phyloP scores from a whole-genome alignment of 495 filamentous ascomycete species.

The Neurospora tetraspora region DNA sequence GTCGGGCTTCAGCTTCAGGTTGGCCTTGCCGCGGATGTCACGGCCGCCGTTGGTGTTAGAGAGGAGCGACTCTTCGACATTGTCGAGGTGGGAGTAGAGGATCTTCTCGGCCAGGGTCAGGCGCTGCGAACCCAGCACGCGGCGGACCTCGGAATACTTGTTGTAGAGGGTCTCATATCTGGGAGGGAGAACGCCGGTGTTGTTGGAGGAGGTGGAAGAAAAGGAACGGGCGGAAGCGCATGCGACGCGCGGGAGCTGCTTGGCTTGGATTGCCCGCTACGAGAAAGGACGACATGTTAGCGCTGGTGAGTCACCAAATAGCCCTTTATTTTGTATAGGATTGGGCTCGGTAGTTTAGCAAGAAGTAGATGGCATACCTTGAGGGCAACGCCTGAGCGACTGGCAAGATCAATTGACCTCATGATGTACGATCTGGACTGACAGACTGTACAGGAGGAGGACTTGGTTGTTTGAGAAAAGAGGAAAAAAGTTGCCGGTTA shows the following conservation, averaged over 20 bases:
- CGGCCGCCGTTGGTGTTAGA: slow-evolving; percentile 71
- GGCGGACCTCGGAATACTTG: slow-evolving; percentile 52
- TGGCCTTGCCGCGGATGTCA: slow-evolving; percentile 74
- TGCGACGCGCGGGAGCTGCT: slow-evolving; percentile 11
- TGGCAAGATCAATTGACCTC: slow-evolving; percentile 32
- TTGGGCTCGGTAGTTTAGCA: background rate
- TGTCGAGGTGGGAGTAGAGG: slow-evolving; percentile 88
- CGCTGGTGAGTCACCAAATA: background rate
- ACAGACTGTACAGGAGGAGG: background rate
- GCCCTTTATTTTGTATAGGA: background rate
- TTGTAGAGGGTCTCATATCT: slow-evolving; percentile 35
- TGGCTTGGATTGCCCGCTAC: slow-evolving; percentile 21
- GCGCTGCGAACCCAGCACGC: slow-evolving; percentile 55
- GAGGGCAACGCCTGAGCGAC: slow-evolving; percentile 25
- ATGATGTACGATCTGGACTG: slow-evolving; percentile 14
- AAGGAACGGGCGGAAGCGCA: slow-evolving; percentile 9
- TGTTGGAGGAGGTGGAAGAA: slow-evolving; percentile 7
- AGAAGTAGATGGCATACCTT: slow-evolving; percentile 14
- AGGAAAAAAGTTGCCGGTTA: background rate
- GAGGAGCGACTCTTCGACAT: slow-evolving; percentile 73
- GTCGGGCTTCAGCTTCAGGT: slow-evolving; percentile 95
- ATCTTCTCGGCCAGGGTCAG: slow-evolving; percentile 96
- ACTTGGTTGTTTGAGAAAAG: slow-evolving; percentile 4
- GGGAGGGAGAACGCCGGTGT: slow-evolving; percentile 28
- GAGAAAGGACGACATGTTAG: background rate